These are phyloP conservation scores for Niveomyces coronatus DNA, from an alignment of 2,329 filamentous ascomycete species.

Conservation along the genomic window DNA sequence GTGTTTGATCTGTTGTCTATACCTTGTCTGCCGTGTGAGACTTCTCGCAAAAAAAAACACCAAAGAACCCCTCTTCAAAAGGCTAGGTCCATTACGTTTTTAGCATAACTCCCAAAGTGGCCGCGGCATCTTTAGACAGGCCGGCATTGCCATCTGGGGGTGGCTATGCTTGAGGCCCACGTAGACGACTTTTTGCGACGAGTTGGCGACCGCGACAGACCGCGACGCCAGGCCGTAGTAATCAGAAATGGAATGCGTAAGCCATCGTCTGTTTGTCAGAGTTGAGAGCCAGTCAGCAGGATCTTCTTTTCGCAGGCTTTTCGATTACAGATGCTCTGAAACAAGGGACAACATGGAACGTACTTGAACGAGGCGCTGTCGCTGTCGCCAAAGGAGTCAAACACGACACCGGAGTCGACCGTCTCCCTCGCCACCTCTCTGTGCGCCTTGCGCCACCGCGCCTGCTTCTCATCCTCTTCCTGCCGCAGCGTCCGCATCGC, in stretches of 20 bases:
- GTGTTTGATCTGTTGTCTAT: no score
- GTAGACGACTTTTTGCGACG: constrained; percentile 70
- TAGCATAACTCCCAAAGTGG: constrained; percentile 54
- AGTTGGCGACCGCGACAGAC: constrained; percentile 62
- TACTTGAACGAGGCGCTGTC: constrained; percentile 74
- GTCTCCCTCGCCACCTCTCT: constrained; percentile 49
- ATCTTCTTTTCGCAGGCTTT: no score
- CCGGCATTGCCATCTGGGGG: constrained; percentile 16
- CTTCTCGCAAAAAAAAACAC: not conserved
- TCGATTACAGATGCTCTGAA: no score
- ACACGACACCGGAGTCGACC: constrained; percentile 56
- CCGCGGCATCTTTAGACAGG: constrained; percentile 37
- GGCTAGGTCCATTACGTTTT: constrained; percentile 11
- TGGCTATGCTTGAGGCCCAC: constrained; percentile 55
- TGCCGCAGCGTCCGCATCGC: constrained; percentile 37
- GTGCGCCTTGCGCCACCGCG: constrained; percentile 37
- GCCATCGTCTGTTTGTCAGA: constrained; percentile 83
- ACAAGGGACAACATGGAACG: constrained; percentile 22
- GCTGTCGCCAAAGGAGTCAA: constrained; percentile 69
- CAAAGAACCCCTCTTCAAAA: not conserved
- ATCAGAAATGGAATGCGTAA: constrained; percentile 82
- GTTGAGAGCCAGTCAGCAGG: constrained; percentile 11
- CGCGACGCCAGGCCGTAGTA: constrained; percentile 87
- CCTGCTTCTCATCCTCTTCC: constrained; percentile 32
- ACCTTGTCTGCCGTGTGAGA: no score